Evolutionary conservation across 768 basidiomycete genomes (phyloP), one percentile per base, ranked within the genome.

Genomic region (Sporobolomyces phaffii): DNA sequence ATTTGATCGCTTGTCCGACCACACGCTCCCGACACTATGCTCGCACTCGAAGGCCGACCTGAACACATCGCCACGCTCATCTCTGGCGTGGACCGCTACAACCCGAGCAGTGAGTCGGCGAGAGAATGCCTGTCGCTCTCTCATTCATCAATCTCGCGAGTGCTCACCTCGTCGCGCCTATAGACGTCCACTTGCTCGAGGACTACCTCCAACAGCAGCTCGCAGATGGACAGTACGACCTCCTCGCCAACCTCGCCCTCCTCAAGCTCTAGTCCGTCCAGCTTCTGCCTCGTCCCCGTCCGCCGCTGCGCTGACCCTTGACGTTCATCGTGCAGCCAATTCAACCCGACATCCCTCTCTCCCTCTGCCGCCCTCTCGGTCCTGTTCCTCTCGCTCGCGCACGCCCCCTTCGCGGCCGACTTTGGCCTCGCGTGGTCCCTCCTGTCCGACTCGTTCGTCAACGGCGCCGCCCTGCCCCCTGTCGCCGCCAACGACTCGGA

Each of bases 131-230:
- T 31, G 38, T 31, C 43, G 18, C n/a, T 18, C 36, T 18, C 58
- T 34, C 17, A 2, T 5, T 17, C 26, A 11, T 17, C n/a, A 7
- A 29, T 22, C 14, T 45, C 36, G 47, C n/a, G 8, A 28, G 29
- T 2, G 28, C 47, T 44, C 28, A 45, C 11, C 18, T 36, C 6
- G 45, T 47, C 29, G 56, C 38, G 17, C 33, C 10, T 43, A 43
- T 51, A 70, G 69, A 98, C 77, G 86, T 94, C 65, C 82, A 85
- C 41, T 89, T 92, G 72, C 86, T 98, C 65, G 94, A 97, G 79
- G 94, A 97, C 77, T 97, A 98, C 80, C 85, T 98, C 65, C 90
- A 90, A 52, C 78, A 90, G 77, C 94, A 99, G 79, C 90, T 91
- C 69, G 84, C 88, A 72, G 87, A 85, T 74, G 86, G 88, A 72